A percentile compares a stretch with the other conserved stretches of the same genome.
Evolutionary conservation across 495 filamentous ascomycete species (phyloP).

Genomic region (Hypoxylon intermedium): DNA sequence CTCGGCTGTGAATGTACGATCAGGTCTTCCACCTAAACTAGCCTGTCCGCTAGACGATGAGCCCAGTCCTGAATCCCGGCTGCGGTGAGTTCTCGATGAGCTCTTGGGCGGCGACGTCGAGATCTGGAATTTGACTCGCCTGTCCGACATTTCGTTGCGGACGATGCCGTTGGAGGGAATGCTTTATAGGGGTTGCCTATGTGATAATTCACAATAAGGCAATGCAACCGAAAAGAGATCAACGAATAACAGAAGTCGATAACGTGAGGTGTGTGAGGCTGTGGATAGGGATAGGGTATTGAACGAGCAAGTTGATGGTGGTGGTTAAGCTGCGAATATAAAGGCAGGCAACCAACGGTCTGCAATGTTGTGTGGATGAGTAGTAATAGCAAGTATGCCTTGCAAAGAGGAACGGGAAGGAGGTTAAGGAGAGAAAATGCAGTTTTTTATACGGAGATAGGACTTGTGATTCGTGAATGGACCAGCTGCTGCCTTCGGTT

Average conservation of each 20-base stretch:
- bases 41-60: slow-evolving; percentile 44
- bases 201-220: slow-evolving; percentile 11
- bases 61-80: slow-evolving; percentile 43
- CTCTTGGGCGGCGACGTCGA: slow-evolving; percentile 12
- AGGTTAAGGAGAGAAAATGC: slow-evolving; percentile 6
- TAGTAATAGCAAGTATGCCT: neutral
- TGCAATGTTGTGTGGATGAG: slow-evolving; percentile 1
- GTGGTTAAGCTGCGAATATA: slow-evolving; percentile 2
- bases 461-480: slow-evolving; percentile 32
- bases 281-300: slow-evolving; percentile 6
- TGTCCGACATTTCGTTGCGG: slow-evolving; percentile 28
- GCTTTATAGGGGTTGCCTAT: slow-evolving; percentile 1
- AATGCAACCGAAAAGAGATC: neutral
- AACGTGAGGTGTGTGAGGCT: neutral
- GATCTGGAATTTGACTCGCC: slow-evolving; percentile 35
- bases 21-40: slow-evolving; percentile 42
- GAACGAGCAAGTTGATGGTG: slow-evolving; percentile 1
- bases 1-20: slow-evolving; percentile 43
- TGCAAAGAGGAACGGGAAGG: slow-evolving; percentile 11
- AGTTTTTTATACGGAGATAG: slow-evolving; percentile 25
- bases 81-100: slow-evolving; percentile 21
- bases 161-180: slow-evolving; percentile 11
- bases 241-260: slow-evolving; percentile 11
- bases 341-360: neutral
- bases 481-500: slow-evolving; percentile 27